Percentiles rank a stretch among this genome's conserved stretches.
Evolutionary conservation across 2,329 filamentous ascomycete species (phyloP).

Genomic region (Microcyclospora tardicrescens): DNA sequence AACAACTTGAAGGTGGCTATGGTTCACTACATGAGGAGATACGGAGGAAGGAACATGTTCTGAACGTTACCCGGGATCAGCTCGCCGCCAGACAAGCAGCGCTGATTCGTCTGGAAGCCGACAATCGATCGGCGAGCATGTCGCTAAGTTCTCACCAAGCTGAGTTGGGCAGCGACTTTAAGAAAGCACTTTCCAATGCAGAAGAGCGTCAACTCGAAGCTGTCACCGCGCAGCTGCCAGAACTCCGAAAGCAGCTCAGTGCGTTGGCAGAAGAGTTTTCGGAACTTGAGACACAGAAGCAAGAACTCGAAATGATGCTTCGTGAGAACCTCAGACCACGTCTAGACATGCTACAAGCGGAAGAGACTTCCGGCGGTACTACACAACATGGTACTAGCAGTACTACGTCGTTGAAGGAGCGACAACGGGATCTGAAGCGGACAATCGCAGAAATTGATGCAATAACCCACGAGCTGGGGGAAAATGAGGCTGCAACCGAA

Average conservation of each 20-base stretch:
- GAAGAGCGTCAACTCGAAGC: constrained; percentile 72
- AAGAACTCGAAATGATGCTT: constrained; percentile 71
- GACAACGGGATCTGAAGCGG: constrained; percentile 68
- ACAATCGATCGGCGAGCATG: constrained; percentile 46
- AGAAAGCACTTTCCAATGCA: constrained; percentile 69
- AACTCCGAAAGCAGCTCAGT: constrained; percentile 63
- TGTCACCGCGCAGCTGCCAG: constrained; percentile 55
- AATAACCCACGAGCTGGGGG: constrained; percentile 55
- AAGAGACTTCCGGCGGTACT: constrained; percentile 54
- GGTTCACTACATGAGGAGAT: constrained; percentile 68
- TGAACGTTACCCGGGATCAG: constrained; percentile 60
- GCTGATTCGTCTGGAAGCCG: constrained; percentile 55
- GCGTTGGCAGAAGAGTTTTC: constrained; percentile 60
- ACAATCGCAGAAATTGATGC: constrained; percentile 54
- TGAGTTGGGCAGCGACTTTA: constrained; percentile 77
- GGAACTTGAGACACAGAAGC: constrained; percentile 68
- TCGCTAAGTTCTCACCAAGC: constrained; percentile 64
- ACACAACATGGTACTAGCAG: constrained; percentile 29
- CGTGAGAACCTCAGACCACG: constrained; percentile 79
- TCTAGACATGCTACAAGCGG: constrained; percentile 70
- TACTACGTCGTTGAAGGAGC: constrained; percentile 56
- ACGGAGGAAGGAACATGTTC: constrained; percentile 57
- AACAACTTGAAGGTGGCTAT: constrained; percentile 69
- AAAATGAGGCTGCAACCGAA: constrained; percentile 65
- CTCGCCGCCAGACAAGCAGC: constrained; percentile 57